These are phyloP conservation scores for Dryadomyces quercivorus DNA, from an alignment of 2,329 filamentous ascomycete genomes.

Conservation along the genomic window DNA sequence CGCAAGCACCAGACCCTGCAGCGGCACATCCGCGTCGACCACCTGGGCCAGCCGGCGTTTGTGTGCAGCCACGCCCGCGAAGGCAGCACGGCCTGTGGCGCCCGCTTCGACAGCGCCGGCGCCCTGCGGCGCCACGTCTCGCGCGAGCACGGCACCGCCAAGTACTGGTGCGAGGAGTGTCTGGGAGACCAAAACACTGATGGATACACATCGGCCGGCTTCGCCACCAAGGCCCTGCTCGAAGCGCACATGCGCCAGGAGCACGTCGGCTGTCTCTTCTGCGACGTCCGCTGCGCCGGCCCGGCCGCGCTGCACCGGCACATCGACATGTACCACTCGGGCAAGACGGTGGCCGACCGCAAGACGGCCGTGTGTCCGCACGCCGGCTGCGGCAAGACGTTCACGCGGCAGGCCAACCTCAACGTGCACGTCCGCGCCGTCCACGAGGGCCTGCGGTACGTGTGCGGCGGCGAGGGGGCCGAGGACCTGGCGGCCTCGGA, in stretches of 20 bases:
- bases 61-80: constrained; percentile 42
- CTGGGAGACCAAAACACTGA: constrained; percentile 1
- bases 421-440: constrained; percentile 65
- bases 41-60: constrained; percentile 61
- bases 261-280: constrained; percentile 68
- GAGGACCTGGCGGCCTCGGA: constrained; percentile 11
- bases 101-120: constrained; percentile 61
- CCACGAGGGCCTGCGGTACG: constrained; percentile 64
- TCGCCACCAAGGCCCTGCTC: constrained; percentile 60
- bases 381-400: constrained; percentile 58
- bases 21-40: constrained; percentile 66
- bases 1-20: constrained; percentile 79
- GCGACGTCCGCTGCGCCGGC: constrained; percentile 54
- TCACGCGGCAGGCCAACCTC: constrained; percentile 75
- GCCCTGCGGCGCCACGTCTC: constrained; percentile 61
- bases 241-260: constrained; percentile 60
- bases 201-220: constrained; percentile 35
- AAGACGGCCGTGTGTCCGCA: constrained; percentile 56
- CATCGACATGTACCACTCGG: constrained; percentile 64
- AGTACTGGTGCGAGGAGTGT: constrained; percentile 72
- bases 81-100: constrained; percentile 35
- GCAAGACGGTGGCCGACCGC: constrained; percentile 46
- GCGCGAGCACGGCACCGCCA: constrained; percentile 54
- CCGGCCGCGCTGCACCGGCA: constrained; percentile 61
- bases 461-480: constrained; percentile 58